phyloP scores from a whole-genome alignment of 2,329 filamentous ascomycete species.

The Apiospora pterosperma region DNA sequence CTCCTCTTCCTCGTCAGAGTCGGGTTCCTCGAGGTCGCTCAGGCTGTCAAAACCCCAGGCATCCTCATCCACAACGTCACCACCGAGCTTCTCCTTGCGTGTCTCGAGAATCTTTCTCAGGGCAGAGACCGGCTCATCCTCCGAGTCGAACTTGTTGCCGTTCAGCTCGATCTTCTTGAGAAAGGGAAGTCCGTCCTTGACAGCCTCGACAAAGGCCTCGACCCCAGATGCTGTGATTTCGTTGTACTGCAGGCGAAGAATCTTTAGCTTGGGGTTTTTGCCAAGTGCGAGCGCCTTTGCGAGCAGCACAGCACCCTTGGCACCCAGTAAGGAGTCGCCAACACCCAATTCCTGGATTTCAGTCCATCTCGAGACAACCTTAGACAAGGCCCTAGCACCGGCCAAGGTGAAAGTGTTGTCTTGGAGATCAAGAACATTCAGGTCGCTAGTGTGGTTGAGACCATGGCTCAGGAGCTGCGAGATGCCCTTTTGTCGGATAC shows the following conservation, averaged over 20 bases:
- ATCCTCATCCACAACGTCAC: constrained; percentile 68
- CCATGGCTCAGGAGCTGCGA: constrained; percentile 76
- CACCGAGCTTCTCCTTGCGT: constrained; percentile 71
- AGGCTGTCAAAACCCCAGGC: constrained; percentile 84
- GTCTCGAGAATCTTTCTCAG: constrained; percentile 71
- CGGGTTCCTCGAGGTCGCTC: constrained; percentile 77
- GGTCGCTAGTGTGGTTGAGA: constrained; percentile 62
- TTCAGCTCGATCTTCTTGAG: constrained; percentile 89
- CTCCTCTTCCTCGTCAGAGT: constrained; percentile 65
- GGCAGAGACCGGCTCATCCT: constrained; percentile 67
- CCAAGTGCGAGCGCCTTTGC: constrained; percentile 71
- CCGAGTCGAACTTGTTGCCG: constrained; percentile 90
- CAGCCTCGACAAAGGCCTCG: constrained; percentile 66
- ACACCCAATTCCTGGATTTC: constrained; percentile 79
- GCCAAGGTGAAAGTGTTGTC: constrained; percentile 93
- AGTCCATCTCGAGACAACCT: constrained; percentile 71
- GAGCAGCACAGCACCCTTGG: constrained; percentile 72
- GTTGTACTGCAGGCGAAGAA: constrained; percentile 86
- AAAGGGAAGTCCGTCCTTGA: constrained; percentile 65
- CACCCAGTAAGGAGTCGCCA: constrained; percentile 80
- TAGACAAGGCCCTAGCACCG: constrained; percentile 75
- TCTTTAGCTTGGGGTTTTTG: constrained; percentile 75
- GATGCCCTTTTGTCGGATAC: constrained; percentile 92
- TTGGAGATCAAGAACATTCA: constrained; percentile 84
- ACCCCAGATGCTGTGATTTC: constrained; percentile 80